phyloP scores from a whole-genome alignment of 345 rosid genomes.

The Leavenworthia alabamica region DNA sequence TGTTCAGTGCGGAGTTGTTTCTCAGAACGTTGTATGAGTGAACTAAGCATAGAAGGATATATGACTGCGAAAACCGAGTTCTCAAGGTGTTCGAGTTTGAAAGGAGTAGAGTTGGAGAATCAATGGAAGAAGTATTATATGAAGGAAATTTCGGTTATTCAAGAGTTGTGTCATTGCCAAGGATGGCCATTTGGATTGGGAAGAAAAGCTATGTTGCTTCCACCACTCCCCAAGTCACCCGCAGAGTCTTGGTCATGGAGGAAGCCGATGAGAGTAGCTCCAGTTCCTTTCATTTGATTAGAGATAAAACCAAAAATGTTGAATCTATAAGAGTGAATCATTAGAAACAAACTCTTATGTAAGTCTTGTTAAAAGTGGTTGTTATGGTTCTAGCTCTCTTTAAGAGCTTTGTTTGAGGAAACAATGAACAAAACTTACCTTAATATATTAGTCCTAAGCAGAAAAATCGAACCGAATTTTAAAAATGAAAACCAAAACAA shows the following conservation, averaged over 20 bases:
- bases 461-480: too few relatives aligned
- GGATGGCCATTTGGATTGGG: conserved; percentile 95
- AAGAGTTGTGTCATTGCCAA: conserved; percentile 64
- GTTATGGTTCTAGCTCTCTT: too few relatives aligned
- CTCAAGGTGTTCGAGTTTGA: conserved; percentile 56
- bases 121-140: conserved; percentile 34
- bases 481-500: too few relatives aligned
- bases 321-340: neutral
- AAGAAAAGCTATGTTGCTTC: conserved; percentile 69
- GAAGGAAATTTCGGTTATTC: conserved; percentile 48
- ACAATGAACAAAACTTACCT: too few relatives aligned
- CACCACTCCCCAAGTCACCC: conserved; percentile 88
- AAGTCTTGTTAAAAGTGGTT: too few relatives aligned
- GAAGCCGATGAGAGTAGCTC: conserved; percentile 40
- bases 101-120: conserved; percentile 22
- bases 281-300: conserved; percentile 30
- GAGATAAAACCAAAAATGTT: neutral
- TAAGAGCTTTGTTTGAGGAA: too few relatives aligned
- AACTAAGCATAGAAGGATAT: conserved; percentile 45
- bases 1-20: conserved; percentile 58
- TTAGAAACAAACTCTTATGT: neutral
- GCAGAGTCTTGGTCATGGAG: conserved; percentile 89
- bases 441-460: too few relatives aligned
- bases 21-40: conserved; percentile 47
- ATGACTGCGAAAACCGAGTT: conserved; percentile 50